Evolutionary conservation across 495 filamentous ascomycete species (phyloP).

Genomic region (Symbiotaphrina buchneri): DNA sequence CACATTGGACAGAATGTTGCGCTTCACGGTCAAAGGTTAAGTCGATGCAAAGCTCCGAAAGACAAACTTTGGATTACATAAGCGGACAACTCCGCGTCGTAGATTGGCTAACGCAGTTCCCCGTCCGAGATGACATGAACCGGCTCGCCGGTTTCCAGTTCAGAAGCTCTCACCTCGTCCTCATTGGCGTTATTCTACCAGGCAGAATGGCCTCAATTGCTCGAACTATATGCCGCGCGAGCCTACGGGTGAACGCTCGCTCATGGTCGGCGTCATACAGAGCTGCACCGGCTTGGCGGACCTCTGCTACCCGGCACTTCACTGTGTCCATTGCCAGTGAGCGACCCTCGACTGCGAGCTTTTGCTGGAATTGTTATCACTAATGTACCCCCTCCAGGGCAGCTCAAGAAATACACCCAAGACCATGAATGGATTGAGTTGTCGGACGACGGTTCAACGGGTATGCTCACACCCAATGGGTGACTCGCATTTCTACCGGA

Average conservation of each 20-base stretch:
- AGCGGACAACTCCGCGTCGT: too few relatives aligned
- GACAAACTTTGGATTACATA: too few relatives aligned
- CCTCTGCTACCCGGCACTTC: not conserved
- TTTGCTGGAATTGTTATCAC: not conserved
- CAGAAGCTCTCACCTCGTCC: too few relatives aligned
- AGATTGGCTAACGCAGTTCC: too few relatives aligned
- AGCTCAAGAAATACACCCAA: conserved; percentile 74
- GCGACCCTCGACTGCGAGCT: not conserved
- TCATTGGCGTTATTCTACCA: too few relatives aligned
- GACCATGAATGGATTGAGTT: conserved; percentile 98
- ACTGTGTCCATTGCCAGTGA: not conserved
- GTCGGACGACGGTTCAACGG: conserved; percentile 45
- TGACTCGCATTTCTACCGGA: not conserved
- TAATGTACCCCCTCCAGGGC: not conserved
- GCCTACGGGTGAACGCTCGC: too few relatives aligned
- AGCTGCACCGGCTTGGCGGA: not conserved
- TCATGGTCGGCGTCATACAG: too few relatives aligned
- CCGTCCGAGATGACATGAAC: too few relatives aligned
- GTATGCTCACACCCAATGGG: conserved; percentile 7
- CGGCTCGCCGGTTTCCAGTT: too few relatives aligned
- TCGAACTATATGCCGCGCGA: not conserved
- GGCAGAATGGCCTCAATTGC: conserved; percentile 1
- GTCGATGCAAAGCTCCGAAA: too few relatives aligned
- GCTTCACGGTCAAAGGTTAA: too few relatives aligned
- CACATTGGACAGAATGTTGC: not conserved